phyloP scores from a whole-genome alignment of 352 stramenopile genomes.

The Pythium periplocum region DNA sequence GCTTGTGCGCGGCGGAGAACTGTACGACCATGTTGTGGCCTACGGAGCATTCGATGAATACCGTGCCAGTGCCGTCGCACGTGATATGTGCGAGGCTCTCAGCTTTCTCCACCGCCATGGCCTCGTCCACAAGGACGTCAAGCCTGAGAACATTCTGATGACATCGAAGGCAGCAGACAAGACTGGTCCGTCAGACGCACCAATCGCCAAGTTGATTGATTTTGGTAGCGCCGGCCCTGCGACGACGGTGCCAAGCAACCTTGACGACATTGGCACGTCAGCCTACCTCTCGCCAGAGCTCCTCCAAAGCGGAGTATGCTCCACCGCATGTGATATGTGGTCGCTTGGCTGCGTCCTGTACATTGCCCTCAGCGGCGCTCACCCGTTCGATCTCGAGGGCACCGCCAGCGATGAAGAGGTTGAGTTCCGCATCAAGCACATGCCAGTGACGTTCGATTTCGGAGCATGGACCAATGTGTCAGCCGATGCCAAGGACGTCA shows the following conservation, averaged over 20 bases:
- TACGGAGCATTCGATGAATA: conserved; percentile 57
- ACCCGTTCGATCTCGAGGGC: conserved; percentile 91
- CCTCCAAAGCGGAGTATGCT: conserved; percentile 43
- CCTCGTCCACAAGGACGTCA: conserved; percentile 79
- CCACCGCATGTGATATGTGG: conserved; percentile 73
- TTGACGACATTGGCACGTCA: conserved; percentile 68
- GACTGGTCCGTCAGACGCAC: conserved; percentile 9
- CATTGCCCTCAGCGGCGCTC: conserved; percentile 89
- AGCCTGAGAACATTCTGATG: conserved; percentile 79
- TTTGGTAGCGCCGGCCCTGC: conserved; percentile 73
- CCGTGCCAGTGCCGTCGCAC: conserved; percentile 35
- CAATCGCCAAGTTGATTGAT: conserved; percentile 63
- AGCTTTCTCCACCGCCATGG: conserved; percentile 64
- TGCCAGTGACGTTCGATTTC: conserved; percentile 46
- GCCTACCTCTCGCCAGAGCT: conserved; percentile 70
- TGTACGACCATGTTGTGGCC: conserved; percentile 87
- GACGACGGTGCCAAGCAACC: conserved; percentile 9
- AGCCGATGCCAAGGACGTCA: conserved; percentile 85
- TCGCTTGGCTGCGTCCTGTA: conserved; percentile 91
- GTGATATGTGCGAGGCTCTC: conserved; percentile 58
- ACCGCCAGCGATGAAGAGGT: conserved; percentile 82
- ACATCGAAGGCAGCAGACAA: conserved; percentile 26
- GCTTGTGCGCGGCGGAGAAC: conserved; percentile 77
- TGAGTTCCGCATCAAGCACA: conserved; percentile 63
- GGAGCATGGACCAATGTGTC: conserved; percentile 71